Evolutionary conservation across 805 yeast species (phyloP).

Genomic region (Yarrowia bubula): DNA sequence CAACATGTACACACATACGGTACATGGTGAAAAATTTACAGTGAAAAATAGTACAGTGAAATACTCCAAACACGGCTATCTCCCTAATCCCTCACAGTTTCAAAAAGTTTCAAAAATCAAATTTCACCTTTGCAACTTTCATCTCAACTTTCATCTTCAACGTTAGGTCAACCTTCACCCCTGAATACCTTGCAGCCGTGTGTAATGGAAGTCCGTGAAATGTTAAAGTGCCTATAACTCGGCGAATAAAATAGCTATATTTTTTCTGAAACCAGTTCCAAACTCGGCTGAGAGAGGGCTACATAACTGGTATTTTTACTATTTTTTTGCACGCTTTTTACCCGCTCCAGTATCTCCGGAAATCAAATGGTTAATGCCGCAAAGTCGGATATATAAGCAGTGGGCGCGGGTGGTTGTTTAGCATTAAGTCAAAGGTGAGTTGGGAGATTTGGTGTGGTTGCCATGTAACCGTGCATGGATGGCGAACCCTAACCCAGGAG

Average conservation of each 20-base stretch:
- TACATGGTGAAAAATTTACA: no score
- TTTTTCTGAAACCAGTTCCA: no score
- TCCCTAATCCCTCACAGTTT: not conserved
- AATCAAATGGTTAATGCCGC: not conserved
- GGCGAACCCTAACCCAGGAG: not conserved
- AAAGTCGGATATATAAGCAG: slow-evolving; percentile 16
- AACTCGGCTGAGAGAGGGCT: no score
- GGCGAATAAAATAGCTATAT: no score
- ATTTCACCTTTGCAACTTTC: not conserved
- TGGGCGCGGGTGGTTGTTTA: not conserved
- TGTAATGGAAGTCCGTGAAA: slow-evolving; percentile 1
- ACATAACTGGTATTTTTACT: no score
- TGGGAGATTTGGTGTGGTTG: not conserved
- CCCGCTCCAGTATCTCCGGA: not conserved
- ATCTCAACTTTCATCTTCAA: not conserved
- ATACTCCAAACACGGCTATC: not conserved
- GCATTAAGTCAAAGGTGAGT: slow-evolving; percentile 14
- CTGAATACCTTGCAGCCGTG: slow-evolving; percentile 20
- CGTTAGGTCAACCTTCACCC: slow-evolving; percentile 4
- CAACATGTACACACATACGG: no score
- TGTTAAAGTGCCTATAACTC: not conserved
- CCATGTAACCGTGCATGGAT: no score
- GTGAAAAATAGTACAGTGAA: no score
- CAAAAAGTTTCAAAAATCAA: not conserved
- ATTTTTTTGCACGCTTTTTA: no score